Conservation (phyloP, 2,329 filamentous ascomycete genomes). For the Cladophialophora immunda region DNA sequence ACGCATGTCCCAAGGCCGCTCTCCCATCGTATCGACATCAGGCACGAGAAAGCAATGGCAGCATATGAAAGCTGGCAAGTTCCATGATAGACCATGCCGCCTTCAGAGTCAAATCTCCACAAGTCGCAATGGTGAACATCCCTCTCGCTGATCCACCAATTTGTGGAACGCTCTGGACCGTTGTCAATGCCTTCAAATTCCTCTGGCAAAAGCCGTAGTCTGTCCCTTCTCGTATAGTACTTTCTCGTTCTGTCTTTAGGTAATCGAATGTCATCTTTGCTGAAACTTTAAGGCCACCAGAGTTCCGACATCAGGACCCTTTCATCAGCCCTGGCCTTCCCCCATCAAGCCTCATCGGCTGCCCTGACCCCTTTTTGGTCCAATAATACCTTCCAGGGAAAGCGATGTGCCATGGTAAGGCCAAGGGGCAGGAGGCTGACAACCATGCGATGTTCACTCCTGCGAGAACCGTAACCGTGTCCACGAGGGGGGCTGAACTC, state of each 20-base stretch:
- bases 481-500: not conserved
- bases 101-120: slow-evolving; percentile 11
- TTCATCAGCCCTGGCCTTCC: slow-evolving; percentile 5
- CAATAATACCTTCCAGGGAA: slow-evolving; percentile 1
- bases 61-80: not conserved
- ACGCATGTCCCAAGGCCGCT: not conserved
- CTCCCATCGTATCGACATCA: not conserved
- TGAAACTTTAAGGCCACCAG: slow-evolving; percentile 14
- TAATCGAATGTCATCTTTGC: not conserved
- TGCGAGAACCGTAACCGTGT: not conserved
- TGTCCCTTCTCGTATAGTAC: not conserved
- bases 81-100: not conserved
- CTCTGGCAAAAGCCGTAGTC: not conserved
- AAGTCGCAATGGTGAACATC: not conserved
- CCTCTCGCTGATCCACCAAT: not conserved
- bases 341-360: not conserved
- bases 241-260: slow-evolving; percentile 1
- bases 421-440: slow-evolving; percentile 5
- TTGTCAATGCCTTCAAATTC: not conserved
- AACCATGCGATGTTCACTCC: slow-evolving; percentile 6
- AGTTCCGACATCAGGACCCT: slow-evolving; percentile 10
- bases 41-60: not conserved
- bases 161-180: slow-evolving; percentile 11
- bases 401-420: not conserved
- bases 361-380: not conserved